Evolutionary conservation across 2,329 filamentous ascomycete genomes (phyloP), one percentile per base, ranked within the genome.

Genomic region (Talaromyces sp.): DNA sequence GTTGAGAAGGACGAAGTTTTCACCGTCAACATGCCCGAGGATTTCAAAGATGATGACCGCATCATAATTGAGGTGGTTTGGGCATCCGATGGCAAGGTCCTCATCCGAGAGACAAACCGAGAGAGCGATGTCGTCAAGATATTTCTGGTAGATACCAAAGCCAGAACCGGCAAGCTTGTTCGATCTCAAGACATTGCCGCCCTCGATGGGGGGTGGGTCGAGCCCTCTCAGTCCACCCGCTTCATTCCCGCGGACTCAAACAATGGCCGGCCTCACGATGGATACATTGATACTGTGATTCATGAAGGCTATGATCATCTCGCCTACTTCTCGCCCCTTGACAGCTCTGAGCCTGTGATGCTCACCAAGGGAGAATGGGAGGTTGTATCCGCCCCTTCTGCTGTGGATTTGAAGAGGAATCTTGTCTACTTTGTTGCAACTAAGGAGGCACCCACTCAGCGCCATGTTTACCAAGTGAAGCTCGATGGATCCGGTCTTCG

Each of bases 181-280:
- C 83, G 93, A 58, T 88, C 86, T 17, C 83, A 90, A 44, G 86
- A 99, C 70, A 85, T 97, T 44, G 84, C 86, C 59, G 81, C 87
- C 52, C 80, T 97, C n/a, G 94, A 99, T 70, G 92, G 92, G 19
- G 95, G 94, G 30, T 99, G 94, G 94, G 93, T 97, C 64, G 94
- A 99, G 74, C 90, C 96, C 37, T 90, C 91, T 1, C 88, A 96
- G 64, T 84, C 87, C 37, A 96, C 92, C 3, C 86, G 80, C 13
- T 97, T 88, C 67, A 87, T 99, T 52, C 94, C 94, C 2, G 89
- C 91, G 3, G 90, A 97, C 69, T 82, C 88, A 19, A 71, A 76
- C 10, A 90, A 89, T 57, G 90, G 89, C 13, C 86, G 92, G 19
- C 79, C 83, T 2, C 74, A 93, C 4, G 91, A 97, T 71, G 94